Evolutionary conservation across 192 early-diverging fungal species (phyloP), one percentile per base, ranked within the genome.

Genomic region (Rhizophagus sp.): DNA sequence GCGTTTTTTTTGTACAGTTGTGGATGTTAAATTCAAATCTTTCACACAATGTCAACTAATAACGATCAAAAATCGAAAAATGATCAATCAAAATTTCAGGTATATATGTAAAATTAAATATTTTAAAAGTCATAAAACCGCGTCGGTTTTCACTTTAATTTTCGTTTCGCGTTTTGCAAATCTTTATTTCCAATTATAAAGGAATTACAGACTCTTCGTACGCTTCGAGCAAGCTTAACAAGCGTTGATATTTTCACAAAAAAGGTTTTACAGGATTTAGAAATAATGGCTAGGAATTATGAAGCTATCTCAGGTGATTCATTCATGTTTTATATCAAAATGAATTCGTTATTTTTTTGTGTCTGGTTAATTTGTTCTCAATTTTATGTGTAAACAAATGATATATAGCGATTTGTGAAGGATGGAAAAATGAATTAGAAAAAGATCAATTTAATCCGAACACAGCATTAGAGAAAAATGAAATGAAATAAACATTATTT

Each of bases 281-380:
- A 68, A 68, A 68, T 36, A 68, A 68, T 68, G 66, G 34, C 66
- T 7, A 68, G 36, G 11, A 68, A 68, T 27, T 68, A 68, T 34
- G 66, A 34, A 68, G 19, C 66, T 27, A 68, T 68, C 12, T 57
- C 50, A 57, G 50, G 50, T 57, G 44, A 57, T 57, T 19, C 50
- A 57, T 57, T 19, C 17, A 57, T 50, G 17, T 17, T 50, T 15
- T 13, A 17, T 47, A 47, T 47, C 12, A 47, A 47, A 47, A 47
- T 47, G 44, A 47, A 47, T 47, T 47, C 44, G 1, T 1, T 12
- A 12, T 12, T 47, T 44, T 30, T 47, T 41, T 0, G 11, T 47
- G 44, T 12, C 2, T 5, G 44, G 1, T 12, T 13, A 47, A 47
- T 47, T 47, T 57, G 15, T 57, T 1, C 3, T 57, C 3, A 5